Percentiles rank a stretch among this genome's conserved stretches.
phyloP scores from a whole-genome alignment of 1,284 basidiomycete genomes.

The Ceratobasidium sp. region DNA sequence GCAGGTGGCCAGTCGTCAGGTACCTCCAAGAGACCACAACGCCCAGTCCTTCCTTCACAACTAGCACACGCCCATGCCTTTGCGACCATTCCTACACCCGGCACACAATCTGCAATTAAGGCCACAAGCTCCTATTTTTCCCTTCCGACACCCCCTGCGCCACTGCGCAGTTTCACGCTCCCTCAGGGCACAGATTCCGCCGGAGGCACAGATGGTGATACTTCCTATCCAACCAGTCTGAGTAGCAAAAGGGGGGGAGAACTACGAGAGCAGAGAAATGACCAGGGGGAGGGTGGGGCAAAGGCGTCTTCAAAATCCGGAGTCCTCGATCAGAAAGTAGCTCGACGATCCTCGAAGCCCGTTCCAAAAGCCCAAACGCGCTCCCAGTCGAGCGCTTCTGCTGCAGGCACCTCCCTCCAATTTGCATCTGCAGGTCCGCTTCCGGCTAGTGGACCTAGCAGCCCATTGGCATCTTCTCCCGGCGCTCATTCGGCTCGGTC shows the following conservation, averaged over 20 bases:
- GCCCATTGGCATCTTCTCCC: conserved; percentile 15
- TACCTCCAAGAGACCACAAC: conserved; percentile 17
- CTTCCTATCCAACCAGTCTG: conserved; percentile 9
- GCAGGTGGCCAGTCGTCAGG: conserved; percentile 1
- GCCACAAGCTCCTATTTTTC: conserved; percentile 27
- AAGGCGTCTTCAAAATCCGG: conserved; percentile 3
- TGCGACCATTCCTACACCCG: conserved; percentile 23
- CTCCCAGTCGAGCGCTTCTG: conserved; percentile 21
- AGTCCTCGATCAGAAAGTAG: conserved; percentile 1
- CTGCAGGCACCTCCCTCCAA: neutral
- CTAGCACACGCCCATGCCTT: conserved; percentile 40
- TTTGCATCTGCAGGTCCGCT: conserved; percentile 29
- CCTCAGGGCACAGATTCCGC: neutral
- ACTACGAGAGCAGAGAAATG: neutral
- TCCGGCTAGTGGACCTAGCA: neutral
- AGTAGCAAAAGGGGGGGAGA: neutral
- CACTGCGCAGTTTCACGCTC: conserved; percentile 30
- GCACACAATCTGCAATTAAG: neutral
- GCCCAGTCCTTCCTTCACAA: conserved; percentile 27
- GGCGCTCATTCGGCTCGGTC: conserved; percentile 23
- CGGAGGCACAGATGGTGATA: conserved; percentile 1
- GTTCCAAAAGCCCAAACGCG: neutral
- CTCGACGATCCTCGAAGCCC: conserved; percentile 7
- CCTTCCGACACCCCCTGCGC: conserved; percentile 33
- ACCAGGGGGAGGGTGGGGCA: neutral